phyloP scores from a whole-genome alignment of 768 basidiomycete genomes.

The Chiua virens region DNA sequence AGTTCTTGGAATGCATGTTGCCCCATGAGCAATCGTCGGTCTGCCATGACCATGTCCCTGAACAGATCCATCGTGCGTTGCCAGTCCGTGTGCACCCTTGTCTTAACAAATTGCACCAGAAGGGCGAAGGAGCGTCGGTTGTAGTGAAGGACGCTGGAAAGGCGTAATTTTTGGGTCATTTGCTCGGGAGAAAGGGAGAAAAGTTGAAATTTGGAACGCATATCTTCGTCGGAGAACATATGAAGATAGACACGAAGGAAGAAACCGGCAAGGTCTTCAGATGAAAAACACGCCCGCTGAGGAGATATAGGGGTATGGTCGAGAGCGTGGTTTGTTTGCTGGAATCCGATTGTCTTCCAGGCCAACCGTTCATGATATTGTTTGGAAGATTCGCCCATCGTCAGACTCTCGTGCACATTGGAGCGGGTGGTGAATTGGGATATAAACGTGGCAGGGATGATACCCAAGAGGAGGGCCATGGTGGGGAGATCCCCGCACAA shows the following conservation, averaged over 20 bases:
- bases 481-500: conserved; percentile 26
- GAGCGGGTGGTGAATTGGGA: conserved; percentile 27
- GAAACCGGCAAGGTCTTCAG: conserved; percentile 18
- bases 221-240: conserved; percentile 31
- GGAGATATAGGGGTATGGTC: not conserved
- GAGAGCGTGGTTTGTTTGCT: not conserved
- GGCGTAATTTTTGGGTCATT: not conserved
- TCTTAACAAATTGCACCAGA: conserved; percentile 42
- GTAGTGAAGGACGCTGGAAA: conserved; percentile 39
- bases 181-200: not conserved
- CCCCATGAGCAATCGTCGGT: conserved; percentile 18
- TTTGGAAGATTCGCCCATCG: not conserved
- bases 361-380: conserved; percentile 28
- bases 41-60: conserved; percentile 17
- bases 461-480: conserved; percentile 25
- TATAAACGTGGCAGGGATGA: conserved; percentile 21
- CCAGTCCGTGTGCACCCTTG: conserved; percentile 44
- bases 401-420: conserved; percentile 18
- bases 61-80: conserved; percentile 34
- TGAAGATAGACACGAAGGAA: conserved; percentile 23
- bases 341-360: conserved; percentile 18
- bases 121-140: conserved; percentile 46
- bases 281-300: conserved; percentile 9
- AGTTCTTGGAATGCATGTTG: conserved; percentile 45
- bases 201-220: not conserved